Percentiles rank a stretch among this genome's conserved stretches.
phyloP scores from a whole-genome alignment of 176 grass and related monocot genomes.

The Eleusine coracana region DNA sequence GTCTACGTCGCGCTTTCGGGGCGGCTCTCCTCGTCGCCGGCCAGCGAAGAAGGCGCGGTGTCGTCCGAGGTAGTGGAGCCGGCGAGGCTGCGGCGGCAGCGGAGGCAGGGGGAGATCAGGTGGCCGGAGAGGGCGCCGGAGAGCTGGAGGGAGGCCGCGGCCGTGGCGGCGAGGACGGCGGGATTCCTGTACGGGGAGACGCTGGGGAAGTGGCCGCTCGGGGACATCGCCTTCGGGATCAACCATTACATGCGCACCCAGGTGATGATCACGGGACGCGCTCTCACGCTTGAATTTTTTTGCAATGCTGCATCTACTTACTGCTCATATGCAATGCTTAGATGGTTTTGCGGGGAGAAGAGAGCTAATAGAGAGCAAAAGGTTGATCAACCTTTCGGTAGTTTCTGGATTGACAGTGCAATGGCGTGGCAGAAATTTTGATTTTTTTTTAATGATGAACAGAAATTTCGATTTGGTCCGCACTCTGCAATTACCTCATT shows the following conservation, averaged over 20 bases:
- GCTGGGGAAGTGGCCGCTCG: constrained; percentile 68
- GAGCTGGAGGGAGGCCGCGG: constrained; percentile 47
- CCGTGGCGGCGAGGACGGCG: constrained; percentile 46
- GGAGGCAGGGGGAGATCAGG: constrained; percentile 9
- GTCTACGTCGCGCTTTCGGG: constrained; percentile 52
- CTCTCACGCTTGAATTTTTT: not conserved
- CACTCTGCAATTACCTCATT: not conserved
- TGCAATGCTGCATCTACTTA: not conserved
- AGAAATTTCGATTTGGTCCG: too few relatives aligned
- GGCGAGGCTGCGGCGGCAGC: not conserved
- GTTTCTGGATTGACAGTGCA: not conserved
- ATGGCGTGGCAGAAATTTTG: not conserved
- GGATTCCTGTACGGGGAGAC: constrained; percentile 65
- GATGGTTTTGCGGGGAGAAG: too few relatives aligned
- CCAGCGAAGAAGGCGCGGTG: too few relatives aligned
- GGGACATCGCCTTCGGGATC: constrained; percentile 80
- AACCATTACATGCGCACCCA: constrained; percentile 64
- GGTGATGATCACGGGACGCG: constrained; percentile 2
- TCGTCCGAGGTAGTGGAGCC: too few relatives aligned
- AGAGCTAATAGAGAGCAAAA: too few relatives aligned
- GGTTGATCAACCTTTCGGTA: not conserved
- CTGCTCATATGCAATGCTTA: not conserved
- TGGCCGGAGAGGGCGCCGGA: constrained; percentile 62
- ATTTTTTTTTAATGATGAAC: too few relatives aligned
- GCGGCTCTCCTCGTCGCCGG: constrained; percentile 29